These are phyloP conservation scores for Phytophthora sp. DNA, from an alignment of 352 stramenopile species.

Conservation along the genomic window DNA sequence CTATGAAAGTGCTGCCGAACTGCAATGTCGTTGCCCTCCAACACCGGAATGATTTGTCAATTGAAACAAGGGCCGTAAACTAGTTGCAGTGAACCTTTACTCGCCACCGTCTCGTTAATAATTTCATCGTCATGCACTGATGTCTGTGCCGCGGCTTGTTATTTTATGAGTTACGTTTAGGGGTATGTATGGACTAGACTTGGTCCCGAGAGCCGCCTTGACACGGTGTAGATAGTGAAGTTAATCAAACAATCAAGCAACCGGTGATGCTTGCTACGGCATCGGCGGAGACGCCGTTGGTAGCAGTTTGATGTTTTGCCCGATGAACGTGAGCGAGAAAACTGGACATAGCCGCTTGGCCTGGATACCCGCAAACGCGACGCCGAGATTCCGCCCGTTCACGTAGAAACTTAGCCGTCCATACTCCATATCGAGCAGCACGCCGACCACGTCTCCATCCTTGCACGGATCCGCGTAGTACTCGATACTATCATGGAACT, in stretches of 20 bases:
- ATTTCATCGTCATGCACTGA: too few relatives aligned
- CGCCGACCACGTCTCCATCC: constrained; percentile 76
- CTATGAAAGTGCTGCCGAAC: neutral
- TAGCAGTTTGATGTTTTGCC: constrained; percentile 71
- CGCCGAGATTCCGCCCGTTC: constrained; percentile 75
- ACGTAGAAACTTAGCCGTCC: constrained; percentile 80
- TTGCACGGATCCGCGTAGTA: constrained; percentile 76
- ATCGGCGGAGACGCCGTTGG: constrained; percentile 60
- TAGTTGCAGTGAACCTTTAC: too few relatives aligned
- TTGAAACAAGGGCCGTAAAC: too few relatives aligned
- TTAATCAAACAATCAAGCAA: constrained; percentile 15
- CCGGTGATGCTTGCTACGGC: constrained; percentile 13
- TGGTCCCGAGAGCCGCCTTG: constrained; percentile 4
- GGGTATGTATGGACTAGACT: constrained; percentile 13
- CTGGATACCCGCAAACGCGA: constrained; percentile 71
- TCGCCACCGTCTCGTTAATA: too few relatives aligned
- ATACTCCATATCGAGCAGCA: constrained; percentile 80
- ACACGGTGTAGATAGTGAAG: constrained; percentile 8
- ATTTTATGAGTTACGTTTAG: constrained; percentile 25
- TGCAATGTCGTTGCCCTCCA: neutral
- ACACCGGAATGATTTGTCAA: constrained; percentile 16
- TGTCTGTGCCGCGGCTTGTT: constrained; percentile 3
- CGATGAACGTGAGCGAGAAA: constrained; percentile 73
- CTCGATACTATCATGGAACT: constrained; percentile 76
- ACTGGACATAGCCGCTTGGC: constrained; percentile 67